Base-by-base conservation (phyloP, 345 rosid species). In the Aquilaria sinensis region DNA sequence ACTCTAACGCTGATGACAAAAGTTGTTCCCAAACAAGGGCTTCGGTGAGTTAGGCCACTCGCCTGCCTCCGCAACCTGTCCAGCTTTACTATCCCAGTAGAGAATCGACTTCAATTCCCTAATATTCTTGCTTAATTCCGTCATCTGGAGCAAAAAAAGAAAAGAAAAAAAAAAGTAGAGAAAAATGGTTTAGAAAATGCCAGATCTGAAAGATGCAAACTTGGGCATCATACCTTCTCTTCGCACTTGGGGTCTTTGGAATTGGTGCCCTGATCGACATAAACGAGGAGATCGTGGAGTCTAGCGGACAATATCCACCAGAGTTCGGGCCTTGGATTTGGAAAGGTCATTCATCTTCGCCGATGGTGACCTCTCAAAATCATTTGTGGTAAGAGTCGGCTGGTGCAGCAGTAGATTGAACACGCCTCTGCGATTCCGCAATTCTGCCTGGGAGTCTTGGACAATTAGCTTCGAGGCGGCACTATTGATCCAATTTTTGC, bases 81-180 rank as follows among this genome's bases (percentile, higher is more conserved):
- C 99, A 12, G 96, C 83, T 69, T 94, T 97, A 62, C 96, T 90
- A 70, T 94, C 77, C 41, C 99, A 97, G 63, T 94, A 94, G 47
- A 94, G 95, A 80, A 90, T 82, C 2, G 79, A 72, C 78, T 94
- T 94, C 73, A 94, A 72, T 62, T 94, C 99, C 81, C 96, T 80
- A 16, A 91, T 74, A 70, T 81, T 86, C 74, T 74, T 85, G 75
- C 77, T 67, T 56, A 94, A 71, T 62, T 94, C 99, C 14, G 77
- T 83, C 90, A 88, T 85, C 99, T 94, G 75, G 55, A 67, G 63
- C 7, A 16, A 6, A 37, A 65, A 41, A 13, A 30, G 9, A 11
- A 46, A 0, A 30, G 61, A 51, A 14, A 31, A 41, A 67, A 12
- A 2, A 31, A 56, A 43, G 23, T 23, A 23, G 23, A 23, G 23